Percentiles rank a stretch among this genome's conserved stretches.
Conservation (phyloP, 2,329 filamentous ascomycete genomes). For the Botrytis sinoallii region DNA sequence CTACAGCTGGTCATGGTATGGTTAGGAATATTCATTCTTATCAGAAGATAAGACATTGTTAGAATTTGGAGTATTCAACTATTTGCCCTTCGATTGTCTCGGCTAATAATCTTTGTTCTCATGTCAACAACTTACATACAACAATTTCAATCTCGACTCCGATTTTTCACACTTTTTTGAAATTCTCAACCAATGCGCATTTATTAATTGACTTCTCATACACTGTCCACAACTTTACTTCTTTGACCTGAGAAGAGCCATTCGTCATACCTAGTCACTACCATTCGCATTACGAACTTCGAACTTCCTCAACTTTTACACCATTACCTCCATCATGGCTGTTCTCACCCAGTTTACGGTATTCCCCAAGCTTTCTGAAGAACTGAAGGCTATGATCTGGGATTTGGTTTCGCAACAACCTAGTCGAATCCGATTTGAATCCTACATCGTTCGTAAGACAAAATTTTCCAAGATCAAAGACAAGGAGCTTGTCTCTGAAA, state of each 20-base stretch:
- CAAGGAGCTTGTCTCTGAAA: neutral
- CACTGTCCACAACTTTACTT: neutral
- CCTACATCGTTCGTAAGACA: rapidly evolving
- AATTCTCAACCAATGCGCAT: neutral
- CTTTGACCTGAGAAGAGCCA: neutral
- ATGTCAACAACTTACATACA: neutral
- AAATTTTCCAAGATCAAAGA: rapidly evolving
- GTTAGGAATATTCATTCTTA: neutral
- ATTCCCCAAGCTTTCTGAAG: neutral
- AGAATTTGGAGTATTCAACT: neutral
- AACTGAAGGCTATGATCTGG: neutral
- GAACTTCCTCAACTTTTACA: neutral
- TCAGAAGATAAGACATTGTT: neutral
- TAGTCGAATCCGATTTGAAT: neutral
- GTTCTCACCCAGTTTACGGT: neutral
- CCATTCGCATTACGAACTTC: neutral
- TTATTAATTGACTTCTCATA: neutral
- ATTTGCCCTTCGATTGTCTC: neutral
- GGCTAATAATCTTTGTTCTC: neutral
- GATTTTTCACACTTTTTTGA: neutral
- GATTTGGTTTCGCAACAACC: neutral
- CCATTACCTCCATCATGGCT: neutral
- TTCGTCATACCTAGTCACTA: neutral
- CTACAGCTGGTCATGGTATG: neutral
- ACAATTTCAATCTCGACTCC: neutral